Evolutionary conservation across 2,329 filamentous ascomycete species (phyloP).

Genomic region (Colletotrichum noveboracense): DNA sequence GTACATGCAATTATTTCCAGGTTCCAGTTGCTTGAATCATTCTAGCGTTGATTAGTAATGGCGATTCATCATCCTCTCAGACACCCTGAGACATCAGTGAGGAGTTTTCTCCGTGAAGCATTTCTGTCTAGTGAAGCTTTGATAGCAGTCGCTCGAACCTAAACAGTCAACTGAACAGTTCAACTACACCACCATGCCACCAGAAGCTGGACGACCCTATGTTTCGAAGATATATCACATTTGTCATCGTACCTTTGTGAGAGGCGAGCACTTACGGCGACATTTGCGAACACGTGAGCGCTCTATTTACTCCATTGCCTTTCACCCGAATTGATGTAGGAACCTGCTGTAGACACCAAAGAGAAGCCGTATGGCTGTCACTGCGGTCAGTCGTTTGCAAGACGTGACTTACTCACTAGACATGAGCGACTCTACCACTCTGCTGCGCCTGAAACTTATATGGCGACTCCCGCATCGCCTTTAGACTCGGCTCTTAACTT

Average conservation of each 20-base stretch:
- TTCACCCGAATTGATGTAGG: neutral
- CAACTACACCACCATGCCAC: neutral
- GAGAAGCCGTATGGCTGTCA: slow-evolving; percentile 1
- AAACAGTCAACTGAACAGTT: neutral
- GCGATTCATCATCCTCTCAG: neutral
- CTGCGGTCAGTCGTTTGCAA: neutral
- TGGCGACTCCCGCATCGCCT: neutral
- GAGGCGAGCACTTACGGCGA: neutral
- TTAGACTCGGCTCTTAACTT: neutral
- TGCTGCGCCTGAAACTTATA: neutral
- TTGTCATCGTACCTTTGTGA: neutral
- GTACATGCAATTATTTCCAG: neutral
- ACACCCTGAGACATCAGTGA: neutral
- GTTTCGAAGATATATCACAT: neutral
- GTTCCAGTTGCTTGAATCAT: neutral
- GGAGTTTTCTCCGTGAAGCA: neutral
- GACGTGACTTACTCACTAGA: neutral
- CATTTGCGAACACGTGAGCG: neutral
- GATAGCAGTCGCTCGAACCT: neutral
- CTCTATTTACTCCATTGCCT: no score
- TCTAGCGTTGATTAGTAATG: neutral
- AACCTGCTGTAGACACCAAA: neutral
- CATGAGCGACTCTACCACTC: slow-evolving; percentile 3
- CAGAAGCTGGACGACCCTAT: neutral
- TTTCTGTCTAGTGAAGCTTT: neutral